These are phyloP conservation scores for Globisporangium perplexum DNA, from an alignment of 352 stramenopile species.

Conservation along the genomic window DNA sequence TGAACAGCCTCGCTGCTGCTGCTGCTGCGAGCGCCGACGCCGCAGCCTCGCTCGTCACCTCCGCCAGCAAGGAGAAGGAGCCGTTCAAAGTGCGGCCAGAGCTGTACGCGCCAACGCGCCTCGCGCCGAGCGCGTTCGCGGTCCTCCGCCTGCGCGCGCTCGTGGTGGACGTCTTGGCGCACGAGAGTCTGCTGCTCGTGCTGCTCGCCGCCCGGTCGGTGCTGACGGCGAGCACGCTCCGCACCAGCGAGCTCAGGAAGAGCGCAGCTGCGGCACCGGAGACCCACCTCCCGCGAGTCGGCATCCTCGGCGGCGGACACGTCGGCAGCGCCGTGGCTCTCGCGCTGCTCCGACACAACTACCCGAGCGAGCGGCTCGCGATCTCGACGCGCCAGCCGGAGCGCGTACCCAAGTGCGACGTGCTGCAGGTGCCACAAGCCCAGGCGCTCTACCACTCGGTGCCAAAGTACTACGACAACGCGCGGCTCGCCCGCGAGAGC, in stretches of 20 bases:
- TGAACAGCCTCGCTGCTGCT: too few relatives aligned
- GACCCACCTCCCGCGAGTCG: slow-evolving; percentile 23
- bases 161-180: slow-evolving; percentile 6
- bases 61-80: slow-evolving; percentile 9
- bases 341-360: slow-evolving; percentile 37
- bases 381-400: slow-evolving; percentile 63
- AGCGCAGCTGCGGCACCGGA: too few relatives aligned
- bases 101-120: slow-evolving; percentile 6
- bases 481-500: slow-evolving; percentile 37
- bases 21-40: too few relatives aligned
- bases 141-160: slow-evolving; percentile 8
- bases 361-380: slow-evolving; percentile 24
- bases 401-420: slow-evolving; percentile 31
- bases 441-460: slow-evolving; percentile 31
- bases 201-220: slow-evolving; percentile 3
- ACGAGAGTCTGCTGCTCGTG: slow-evolving; percentile 11
- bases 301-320: slow-evolving; percentile 46
- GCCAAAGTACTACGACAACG: slow-evolving; percentile 52
- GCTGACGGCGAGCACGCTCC: background rate
- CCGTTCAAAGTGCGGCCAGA: slow-evolving; percentile 6
- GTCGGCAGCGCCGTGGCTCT: slow-evolving; percentile 45
- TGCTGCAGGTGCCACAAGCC: slow-evolving; percentile 15
- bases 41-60: background rate
- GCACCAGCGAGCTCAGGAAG: background rate
- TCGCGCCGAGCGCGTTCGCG: slow-evolving; percentile 2